A percentile compares a stretch with the other conserved stretches of the same genome.
Conservation (phyloP, 2,329 filamentous ascomycete species). For the Arthrobotrys conoides region DNA sequence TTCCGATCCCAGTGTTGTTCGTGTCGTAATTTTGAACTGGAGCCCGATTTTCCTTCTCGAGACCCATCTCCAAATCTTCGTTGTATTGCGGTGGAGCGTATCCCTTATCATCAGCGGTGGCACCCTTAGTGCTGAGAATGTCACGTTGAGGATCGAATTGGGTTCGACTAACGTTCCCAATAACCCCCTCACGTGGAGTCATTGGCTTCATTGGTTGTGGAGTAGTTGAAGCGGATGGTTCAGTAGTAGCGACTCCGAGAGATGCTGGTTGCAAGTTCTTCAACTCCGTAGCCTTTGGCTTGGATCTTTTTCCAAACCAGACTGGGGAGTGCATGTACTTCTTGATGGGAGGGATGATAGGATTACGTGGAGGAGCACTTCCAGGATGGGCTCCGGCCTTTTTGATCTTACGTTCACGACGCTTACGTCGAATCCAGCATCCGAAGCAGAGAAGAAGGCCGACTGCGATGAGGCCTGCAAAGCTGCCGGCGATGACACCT, state of each 20-base stretch:
- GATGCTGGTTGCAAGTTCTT: slow-evolving; percentile 15
- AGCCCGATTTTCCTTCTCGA: slow-evolving; percentile 3
- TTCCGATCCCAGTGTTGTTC: not conserved
- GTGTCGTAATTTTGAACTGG: not conserved
- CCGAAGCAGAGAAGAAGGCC: slow-evolving; percentile 34
- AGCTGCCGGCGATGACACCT: slow-evolving; percentile 38
- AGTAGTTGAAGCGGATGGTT: not conserved
- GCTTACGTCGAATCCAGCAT: slow-evolving; percentile 28
- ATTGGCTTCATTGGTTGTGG: not conserved
- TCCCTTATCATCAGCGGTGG: not conserved
- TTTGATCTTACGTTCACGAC: slow-evolving; percentile 7
- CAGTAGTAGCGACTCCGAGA: not conserved
- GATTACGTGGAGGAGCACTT: not conserved
- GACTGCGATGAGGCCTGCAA: slow-evolving; percentile 32
- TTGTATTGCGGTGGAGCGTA: not conserved
- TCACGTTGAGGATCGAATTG: slow-evolving; percentile 26
- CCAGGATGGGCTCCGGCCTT: not conserved
- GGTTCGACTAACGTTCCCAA: not conserved
- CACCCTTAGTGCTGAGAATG: slow-evolving; percentile 21
- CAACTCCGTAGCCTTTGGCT: slow-evolving; percentile 23
- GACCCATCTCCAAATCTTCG: not conserved
- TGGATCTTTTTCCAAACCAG: slow-evolving; percentile 26
- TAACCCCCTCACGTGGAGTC: not conserved
- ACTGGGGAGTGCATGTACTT: slow-evolving; percentile 29
- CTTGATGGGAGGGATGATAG: not conserved